Base-by-base conservation (phyloP, 176 grass and related monocot genomes). In the Lolium perenne region DNA sequence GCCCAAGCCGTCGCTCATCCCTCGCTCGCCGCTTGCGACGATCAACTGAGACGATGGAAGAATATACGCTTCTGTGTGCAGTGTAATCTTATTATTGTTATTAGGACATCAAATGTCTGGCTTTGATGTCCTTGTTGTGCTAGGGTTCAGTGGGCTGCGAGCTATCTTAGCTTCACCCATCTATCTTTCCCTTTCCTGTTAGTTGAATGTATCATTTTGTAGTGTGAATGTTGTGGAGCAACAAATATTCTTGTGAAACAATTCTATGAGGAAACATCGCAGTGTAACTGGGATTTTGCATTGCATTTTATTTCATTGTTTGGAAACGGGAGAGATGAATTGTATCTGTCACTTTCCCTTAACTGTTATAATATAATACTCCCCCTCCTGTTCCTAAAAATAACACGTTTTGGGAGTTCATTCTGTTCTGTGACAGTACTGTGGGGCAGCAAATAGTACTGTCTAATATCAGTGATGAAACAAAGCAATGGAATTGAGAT, bases 11-110 rank as follows among this genome's bases (percentile, higher is more conserved):
- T 65, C 92, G 7, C 89, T 93, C 70, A 94, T 97, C 47, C 94
- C 94, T 64, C 92, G 97, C 15, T 97, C 94, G n/a, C 97, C 97
- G 53, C 92, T 99, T 18, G 83, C 85, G 8, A 91, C 93, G 10
- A 78, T 96, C 22, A 99, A 99, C 86, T 93, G 86, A 92, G 10
- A 56, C 46, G 15, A 40, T 6, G 17, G 41, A 32, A 3, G 47
- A 18, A 3, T 0, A 57, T 35, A 58, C 49, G 12, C 43, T 6
- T 26, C 26, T 21, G 70, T 64, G 76, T 85, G 77, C 80, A 80
- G 72, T 90, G 87, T 94, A 89, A 92, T 85, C 17, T 65, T 59
- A 59, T 61, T 61, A 3, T 65, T 66, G 14, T 62, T 62, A 89
- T 79, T 32, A 48, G 79, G 68, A 47, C 57, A 88, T 50, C 72